phyloP scores from a whole-genome alignment of 441 rosid species.

The Arabidopsis lyrata region DNA sequence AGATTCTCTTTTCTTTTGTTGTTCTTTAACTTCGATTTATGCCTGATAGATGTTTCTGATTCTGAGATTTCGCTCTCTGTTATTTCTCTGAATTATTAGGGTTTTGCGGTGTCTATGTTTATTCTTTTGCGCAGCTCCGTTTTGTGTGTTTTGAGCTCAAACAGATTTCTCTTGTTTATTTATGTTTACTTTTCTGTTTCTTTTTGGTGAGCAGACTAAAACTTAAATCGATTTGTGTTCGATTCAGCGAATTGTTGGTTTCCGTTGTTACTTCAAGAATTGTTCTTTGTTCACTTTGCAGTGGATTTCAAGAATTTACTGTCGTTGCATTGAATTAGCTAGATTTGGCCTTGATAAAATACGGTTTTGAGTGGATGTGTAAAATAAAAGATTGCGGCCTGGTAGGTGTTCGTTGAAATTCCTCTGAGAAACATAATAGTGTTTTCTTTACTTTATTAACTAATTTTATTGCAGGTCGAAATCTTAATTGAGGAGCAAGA shows the following conservation, averaged over 20 bases:
- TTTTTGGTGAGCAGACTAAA: neutral
- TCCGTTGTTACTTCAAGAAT: neutral
- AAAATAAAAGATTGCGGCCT: neutral
- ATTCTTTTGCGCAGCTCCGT: neutral
- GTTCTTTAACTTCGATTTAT: neutral
- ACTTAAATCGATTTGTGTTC: neutral
- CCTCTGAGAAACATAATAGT: slow-evolving; percentile 1
- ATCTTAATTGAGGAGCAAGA: slow-evolving; percentile 3
- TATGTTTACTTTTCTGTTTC: neutral
- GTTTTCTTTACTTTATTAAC: neutral
- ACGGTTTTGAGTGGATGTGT: neutral
- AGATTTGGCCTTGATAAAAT: too few species aligned
- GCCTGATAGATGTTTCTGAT: neutral
- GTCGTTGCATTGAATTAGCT: neutral
- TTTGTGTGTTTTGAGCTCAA: neutral
- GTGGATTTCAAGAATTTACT: neutral
- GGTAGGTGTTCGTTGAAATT: slow-evolving; percentile 24
- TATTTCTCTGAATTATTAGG: neutral
- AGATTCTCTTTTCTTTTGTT: neutral
- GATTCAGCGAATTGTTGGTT: neutral
- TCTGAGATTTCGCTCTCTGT: neutral
- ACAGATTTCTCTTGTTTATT: neutral
- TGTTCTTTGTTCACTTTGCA: too few species aligned
- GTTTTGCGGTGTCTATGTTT: neutral
- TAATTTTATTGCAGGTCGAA: neutral